Evolutionary conservation across 257 asterid genomes (phyloP).

Genomic region (Solanum chmielewskii): DNA sequence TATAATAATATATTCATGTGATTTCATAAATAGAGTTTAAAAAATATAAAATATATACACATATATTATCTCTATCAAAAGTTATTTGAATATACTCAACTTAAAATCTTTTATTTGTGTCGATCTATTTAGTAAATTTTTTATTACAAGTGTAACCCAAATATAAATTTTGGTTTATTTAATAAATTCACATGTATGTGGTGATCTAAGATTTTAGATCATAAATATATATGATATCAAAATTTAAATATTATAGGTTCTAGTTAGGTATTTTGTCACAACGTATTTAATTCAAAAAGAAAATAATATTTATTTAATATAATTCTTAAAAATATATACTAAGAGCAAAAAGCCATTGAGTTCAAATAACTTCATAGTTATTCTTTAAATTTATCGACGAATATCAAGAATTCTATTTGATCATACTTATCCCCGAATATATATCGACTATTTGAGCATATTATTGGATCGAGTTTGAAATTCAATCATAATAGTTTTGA

Average conservation of each 20-base stretch:
- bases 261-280: background rate
- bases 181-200: background rate
- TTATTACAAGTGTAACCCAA: background rate
- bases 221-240: background rate
- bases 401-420: too few species aligned
- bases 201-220: background rate
- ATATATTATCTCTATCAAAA: background rate
- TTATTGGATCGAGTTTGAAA: too few species aligned
- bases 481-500: too few species aligned
- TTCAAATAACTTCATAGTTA: too few species aligned
- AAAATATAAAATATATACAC: background rate
- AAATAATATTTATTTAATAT: too few species aligned
- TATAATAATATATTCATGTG: background rate
- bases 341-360: too few species aligned
- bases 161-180: background rate
- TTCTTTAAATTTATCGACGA: too few species aligned
- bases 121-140: background rate
- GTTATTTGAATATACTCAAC: too few species aligned
- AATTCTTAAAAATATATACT: too few species aligned
- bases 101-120: too few species aligned
- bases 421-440: background rate
- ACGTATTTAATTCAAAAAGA: background rate
- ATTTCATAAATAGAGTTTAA: background rate
- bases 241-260: background rate
- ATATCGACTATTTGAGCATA: too few species aligned